Evolutionary conservation across 164 flowering plant species (phyloP), one percentile per base, ranked within the genome.

Genomic region (Vitis riparia): DNA sequence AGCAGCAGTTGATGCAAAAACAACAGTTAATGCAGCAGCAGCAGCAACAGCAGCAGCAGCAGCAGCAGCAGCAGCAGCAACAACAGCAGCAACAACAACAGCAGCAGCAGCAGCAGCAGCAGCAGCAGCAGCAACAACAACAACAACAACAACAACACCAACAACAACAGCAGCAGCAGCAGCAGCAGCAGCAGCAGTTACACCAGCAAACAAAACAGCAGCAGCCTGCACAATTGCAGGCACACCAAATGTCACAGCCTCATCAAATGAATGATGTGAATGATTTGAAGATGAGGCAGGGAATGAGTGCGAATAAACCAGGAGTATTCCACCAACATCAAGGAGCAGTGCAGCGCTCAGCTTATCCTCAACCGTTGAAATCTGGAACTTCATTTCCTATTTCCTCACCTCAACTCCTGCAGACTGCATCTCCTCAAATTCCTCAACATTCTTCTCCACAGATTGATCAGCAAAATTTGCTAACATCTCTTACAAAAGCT

Each of bases 401-500:
- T 51, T 83, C 95, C 48, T 85, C 98, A 59, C 89, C 91, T 3
- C 97, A 89, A 75, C 76, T 86, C 47, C 80, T 81, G 66, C 92
- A 87, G 78, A 74, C 91, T 52, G 72, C 79, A 64, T 91, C 97
- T 29, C 95, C 94, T 29, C 98, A 89, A 74, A 72, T 91, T 69
- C 75, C 86, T 63, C 98, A 86, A 72, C 89, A 91, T 75, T 70
- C 89, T 61, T 88, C 97, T 37, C 97, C 92, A 32, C 95, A 91
- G 76, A 80, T 88, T 68, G 97, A 95, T 75, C 99, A 88, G 76
- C 94, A 90, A 67, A 86, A 71, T 78, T 62, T 88, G 75, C 76
- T 79, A 13, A n/a, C 84, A 44, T 74, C 92, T 52, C 52, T 80
- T 52, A 52, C 88, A 19, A 92, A 88, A 81, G 71, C 81, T 66